Conservation (phyloP, 2,329 filamentous ascomycete genomes). For the Chalara sp. region DNA sequence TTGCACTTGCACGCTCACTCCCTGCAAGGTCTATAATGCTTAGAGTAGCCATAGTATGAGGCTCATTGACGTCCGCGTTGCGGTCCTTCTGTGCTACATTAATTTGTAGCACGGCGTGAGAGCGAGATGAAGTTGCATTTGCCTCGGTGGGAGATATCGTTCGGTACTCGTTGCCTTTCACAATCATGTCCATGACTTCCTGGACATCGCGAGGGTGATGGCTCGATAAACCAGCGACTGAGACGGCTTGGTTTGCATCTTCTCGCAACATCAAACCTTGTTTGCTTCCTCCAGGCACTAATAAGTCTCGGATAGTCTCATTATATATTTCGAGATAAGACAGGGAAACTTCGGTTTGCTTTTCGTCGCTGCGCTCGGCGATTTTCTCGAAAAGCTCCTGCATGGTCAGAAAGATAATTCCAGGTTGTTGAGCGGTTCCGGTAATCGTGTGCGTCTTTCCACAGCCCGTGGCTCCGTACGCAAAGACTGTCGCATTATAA, state of each 20-base stretch:
- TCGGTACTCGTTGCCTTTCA: slow-evolving; percentile 86
- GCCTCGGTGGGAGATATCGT: slow-evolving; percentile 96
- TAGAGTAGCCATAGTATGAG: slow-evolving; percentile 94
- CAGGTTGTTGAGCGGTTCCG: slow-evolving; percentile 84
- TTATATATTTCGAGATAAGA: slow-evolving; percentile 99
- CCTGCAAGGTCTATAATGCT: slow-evolving; percentile 98
- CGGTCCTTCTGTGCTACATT: slow-evolving; percentile 92
- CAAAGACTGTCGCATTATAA: slow-evolving; percentile 98
- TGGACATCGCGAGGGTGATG: slow-evolving; percentile 87
- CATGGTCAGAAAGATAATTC: slow-evolving; percentile 98
- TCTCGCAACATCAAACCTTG: slow-evolving; percentile 85
- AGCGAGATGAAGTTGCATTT: slow-evolving; percentile 94
- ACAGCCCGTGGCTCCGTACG: slow-evolving; percentile 94
- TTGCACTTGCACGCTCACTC: slow-evolving; percentile 91
- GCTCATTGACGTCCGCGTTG: slow-evolving; percentile 86
- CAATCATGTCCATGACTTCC: slow-evolving; percentile 99
- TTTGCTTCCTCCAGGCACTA: slow-evolving; percentile 75
- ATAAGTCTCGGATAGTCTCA: slow-evolving; percentile 91
- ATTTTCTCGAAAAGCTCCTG: slow-evolving; percentile 98
- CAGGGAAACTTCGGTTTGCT: slow-evolving; percentile 81
- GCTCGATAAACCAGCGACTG: slow-evolving; percentile 83
- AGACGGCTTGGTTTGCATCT: slow-evolving; percentile 88
- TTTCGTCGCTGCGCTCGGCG: slow-evolving; percentile 75
- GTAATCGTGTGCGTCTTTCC: slow-evolving; percentile 98
- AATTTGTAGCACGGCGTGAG: slow-evolving; percentile 94